Evolutionary conservation across 768 basidiomycete species (phyloP).

Genomic region (Neoboletus subvelutipes): DNA sequence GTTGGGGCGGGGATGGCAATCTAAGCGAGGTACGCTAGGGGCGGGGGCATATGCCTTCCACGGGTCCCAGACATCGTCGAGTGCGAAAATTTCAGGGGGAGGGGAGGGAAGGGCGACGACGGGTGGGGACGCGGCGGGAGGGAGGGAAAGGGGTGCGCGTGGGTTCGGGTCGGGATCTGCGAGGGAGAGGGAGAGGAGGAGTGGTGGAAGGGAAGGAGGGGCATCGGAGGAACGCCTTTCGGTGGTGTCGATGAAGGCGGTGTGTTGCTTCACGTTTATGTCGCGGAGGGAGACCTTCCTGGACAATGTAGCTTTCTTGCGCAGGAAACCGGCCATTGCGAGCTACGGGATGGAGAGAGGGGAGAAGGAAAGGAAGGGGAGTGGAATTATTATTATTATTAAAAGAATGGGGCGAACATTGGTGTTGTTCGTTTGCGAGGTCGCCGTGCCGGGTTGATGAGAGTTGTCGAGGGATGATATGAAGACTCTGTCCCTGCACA

Average conservation of each 20-base stretch:
- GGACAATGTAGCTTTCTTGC: slow-evolving; percentile 42
- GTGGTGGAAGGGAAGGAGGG: slow-evolving; percentile 38
- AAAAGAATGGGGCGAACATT: slow-evolving; percentile 10
- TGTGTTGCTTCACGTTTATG: neutral
- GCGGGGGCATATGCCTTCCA: slow-evolving; percentile 14
- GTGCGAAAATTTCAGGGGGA: neutral
- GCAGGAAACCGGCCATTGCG: slow-evolving; percentile 55
- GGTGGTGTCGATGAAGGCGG: neutral
- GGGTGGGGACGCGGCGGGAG: slow-evolving; percentile 20
- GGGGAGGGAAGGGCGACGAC: neutral
- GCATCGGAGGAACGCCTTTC: slow-evolving; percentile 13
- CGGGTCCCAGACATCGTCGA: slow-evolving; percentile 25
- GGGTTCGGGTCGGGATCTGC: slow-evolving; percentile 25
- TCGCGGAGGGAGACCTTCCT: slow-evolving; percentile 5
- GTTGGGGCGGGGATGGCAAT: neutral
- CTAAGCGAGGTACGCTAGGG: slow-evolving; percentile 3
- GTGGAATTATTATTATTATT: too few relatives aligned
- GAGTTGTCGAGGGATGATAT: slow-evolving; percentile 1
- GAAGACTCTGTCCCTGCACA: slow-evolving; percentile 2
- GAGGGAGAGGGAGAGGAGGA: slow-evolving; percentile 41
- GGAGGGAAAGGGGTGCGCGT: neutral
- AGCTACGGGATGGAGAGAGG: neutral
- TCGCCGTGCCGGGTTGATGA: neutral
- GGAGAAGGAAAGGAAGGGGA: neutral
- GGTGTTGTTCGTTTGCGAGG: neutral